Conservation (phyloP, 139 green algal genomes). For the Coelastrella sp. region DNA sequence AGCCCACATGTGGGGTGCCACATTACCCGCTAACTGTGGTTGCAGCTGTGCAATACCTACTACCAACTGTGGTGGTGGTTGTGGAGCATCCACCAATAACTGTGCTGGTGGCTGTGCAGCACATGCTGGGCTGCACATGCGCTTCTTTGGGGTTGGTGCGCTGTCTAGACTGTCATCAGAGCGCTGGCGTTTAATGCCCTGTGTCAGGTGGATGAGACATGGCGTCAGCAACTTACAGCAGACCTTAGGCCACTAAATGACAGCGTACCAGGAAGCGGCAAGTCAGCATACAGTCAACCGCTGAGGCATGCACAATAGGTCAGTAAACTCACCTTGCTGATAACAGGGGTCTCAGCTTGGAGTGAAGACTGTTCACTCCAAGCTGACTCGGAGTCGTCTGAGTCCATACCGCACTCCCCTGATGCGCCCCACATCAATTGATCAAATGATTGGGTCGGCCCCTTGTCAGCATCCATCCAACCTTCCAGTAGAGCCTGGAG, state of each 20-base stretch:
- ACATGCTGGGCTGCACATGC: constrained; percentile 11
- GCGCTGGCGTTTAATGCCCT: not conserved
- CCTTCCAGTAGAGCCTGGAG: constrained; percentile 18
- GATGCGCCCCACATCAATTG: constrained; percentile 44
- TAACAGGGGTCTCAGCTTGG: constrained; percentile 27
- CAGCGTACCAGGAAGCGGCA: not conserved
- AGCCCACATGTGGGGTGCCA: not conserved
- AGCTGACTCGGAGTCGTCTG: no score
- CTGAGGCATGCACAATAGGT: not conserved
- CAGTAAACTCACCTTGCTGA: constrained; percentile 20
- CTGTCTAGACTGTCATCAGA: constrained; percentile 30
- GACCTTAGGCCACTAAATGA: not conserved
- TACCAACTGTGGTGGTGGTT: no score
- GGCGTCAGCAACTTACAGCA: not conserved
- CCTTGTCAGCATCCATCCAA: not conserved
- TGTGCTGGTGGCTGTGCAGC: not conserved
- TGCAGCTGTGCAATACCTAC: no score
- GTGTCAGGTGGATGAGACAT: not conserved
- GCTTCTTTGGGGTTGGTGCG: constrained; percentile 17
- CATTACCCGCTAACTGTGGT: not conserved
- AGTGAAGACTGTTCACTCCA: constrained; percentile 22
- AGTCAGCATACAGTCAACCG: not conserved
- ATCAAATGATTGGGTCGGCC: not conserved
- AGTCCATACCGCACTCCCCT: no score
- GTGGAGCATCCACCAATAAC: no score